Evolutionary conservation across 2,329 filamentous ascomycete genomes (phyloP), one percentile per base, ranked within the genome.

Genomic region (Cytospora mali): DNA sequence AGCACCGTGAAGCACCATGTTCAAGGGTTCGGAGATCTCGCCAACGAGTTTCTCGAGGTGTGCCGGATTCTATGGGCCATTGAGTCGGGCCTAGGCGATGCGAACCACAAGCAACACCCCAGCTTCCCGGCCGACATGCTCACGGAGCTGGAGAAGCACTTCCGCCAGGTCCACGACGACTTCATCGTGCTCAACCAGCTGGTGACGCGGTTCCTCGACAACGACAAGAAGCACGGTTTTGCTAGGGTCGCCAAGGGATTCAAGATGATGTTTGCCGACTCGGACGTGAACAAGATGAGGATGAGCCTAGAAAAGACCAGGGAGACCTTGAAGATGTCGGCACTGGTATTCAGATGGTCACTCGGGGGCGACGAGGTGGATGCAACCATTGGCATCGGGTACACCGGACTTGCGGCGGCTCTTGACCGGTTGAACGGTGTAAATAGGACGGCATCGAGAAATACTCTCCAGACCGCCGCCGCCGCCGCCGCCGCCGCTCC

Each of bases 51-150:
- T 69, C 80, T 91, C 62, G 87, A 90, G 61, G 84, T 86, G 6
- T 88, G 84, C 71, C 82, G 86, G 59, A 83, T 87, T 49, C 77
- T 91, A 49, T 89, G 87, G 79, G 83, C 85, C n/a, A 86, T 90
- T 65, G 87, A 90, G 73, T 82, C 85, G 25, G 88, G 88, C 6
- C 79, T 95, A 58, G 74, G 76, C n/a, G 82, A 86, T 68, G 81
- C 79, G 51, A 51, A 16, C 31, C 73, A 78, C 31, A 78, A 79
- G 48, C 79, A 78, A 23, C 75, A 77, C 18, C 82, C 84, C 66
- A 75, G 79, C 18, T 80, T 90, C 21, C 85, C 88, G 0, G 69
- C 75, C 5, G 87, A 90, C 61, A 83, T 89, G 73, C 78, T 84
- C 31, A 75, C 79, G n/a, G 87, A 89, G 72, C 78, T 91, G 53